Percentiles rank a stretch among this genome's conserved stretches.
These are phyloP conservation scores for Apiospora malaysiana DNA, from an alignment of 2,329 filamentous ascomycete species.

Conservation along the genomic window DNA sequence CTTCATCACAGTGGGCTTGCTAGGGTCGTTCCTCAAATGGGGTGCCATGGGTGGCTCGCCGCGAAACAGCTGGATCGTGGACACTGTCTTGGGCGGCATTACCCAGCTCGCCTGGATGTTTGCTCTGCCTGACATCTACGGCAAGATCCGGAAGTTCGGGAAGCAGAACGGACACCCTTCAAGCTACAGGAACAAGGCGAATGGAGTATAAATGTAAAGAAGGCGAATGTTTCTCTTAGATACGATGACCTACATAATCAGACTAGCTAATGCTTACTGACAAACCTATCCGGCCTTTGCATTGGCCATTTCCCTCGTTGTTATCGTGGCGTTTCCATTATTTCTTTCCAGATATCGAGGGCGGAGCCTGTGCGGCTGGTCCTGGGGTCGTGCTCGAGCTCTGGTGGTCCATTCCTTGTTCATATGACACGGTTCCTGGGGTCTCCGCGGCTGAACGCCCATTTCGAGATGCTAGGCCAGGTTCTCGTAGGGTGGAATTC, in stretches of 20 bases:
- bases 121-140: constrained; percentile 60
- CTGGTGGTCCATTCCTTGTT: too few species aligned
- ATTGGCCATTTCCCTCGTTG: background rate
- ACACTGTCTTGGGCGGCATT: constrained; percentile 62
- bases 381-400: too few species aligned
- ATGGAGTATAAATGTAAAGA: background rate
- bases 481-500: background rate
- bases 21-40: constrained; percentile 76
- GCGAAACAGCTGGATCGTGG: constrained; percentile 65
- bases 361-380: too few species aligned
- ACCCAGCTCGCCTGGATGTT: constrained; percentile 63
- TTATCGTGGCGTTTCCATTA: background rate
- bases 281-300: background rate
- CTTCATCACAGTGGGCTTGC: constrained; percentile 75
- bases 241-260: background rate
- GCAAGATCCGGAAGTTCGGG: constrained; percentile 61
- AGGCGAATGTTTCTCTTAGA: background rate
- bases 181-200: constrained; percentile 44
- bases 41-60: constrained; percentile 59
- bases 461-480: too few species aligned
- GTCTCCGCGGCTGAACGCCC: too few species aligned
- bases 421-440: too few species aligned
- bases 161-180: constrained; percentile 65
- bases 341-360: background rate
- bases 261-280: background rate